Base-by-base conservation (phyloP, 345 rosid genomes). In the Rhizophora mangle region DNA sequence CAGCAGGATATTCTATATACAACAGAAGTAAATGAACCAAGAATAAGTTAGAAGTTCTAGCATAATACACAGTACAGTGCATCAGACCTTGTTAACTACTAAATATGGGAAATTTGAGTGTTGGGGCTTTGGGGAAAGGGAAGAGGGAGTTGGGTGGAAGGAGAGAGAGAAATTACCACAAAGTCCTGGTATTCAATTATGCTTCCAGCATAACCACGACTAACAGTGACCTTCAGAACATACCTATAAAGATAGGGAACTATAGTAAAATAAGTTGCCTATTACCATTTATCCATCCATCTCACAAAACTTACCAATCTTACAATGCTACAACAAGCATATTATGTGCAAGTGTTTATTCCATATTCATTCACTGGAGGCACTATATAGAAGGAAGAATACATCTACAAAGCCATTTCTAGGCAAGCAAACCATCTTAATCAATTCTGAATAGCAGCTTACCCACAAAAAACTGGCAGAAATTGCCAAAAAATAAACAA, bases 201-300 rank as follows among this genome's bases (percentile, higher is more conserved):
- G 83, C 94, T 95, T 76, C 98, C 98, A 73, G 84, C 91, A 76
- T 92, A 95, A 64, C 92, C 97, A 67, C 97, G 96, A 60, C 82
- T 85, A 26, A 95, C 78, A 59, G 99, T 92, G 74, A 95, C 96
- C 84, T 88, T 92, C 75, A 92, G 86, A 63, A 90, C 96, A 85
- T 95, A 95, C 88, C 98, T 95, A 68, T 59, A 79, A 64, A 76
- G 69, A 74, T 52, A 34, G 63, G 52, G 43, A 54, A 53, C 37
- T 43, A 55, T 21, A 43, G 47, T 56, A 46, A 64, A 36, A 68
- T 39, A 10, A 70, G 60, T 51, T 30, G 6, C n/a, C 61, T n/a
- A 58, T 18, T 63, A 67, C 20, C 51, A 43, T 39, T 34, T 46
- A 16, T 36, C 36, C 16, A 27, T 24, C 20, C 19, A 60, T 43